Conservation (phyloP, 495 filamentous ascomycete genomes). For the Penicillium bialowiezense region DNA sequence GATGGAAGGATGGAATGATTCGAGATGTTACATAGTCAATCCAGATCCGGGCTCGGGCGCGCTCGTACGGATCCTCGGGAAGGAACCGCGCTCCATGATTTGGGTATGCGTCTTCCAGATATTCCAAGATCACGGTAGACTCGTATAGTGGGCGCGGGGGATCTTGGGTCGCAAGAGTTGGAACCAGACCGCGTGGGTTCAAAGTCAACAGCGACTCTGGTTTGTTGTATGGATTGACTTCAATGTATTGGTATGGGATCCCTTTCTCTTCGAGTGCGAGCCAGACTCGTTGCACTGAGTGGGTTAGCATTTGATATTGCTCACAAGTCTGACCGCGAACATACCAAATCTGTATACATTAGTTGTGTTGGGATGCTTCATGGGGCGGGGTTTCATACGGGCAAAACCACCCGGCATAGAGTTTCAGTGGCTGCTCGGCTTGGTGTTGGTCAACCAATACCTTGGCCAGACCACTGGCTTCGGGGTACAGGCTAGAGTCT, state of each 20-base stretch:
- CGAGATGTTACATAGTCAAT: slow-evolving; percentile 63
- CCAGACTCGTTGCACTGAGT: slow-evolving; percentile 60
- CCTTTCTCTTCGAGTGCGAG: slow-evolving; percentile 65
- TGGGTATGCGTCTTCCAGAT: slow-evolving; percentile 66
- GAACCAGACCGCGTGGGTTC: slow-evolving; percentile 68
- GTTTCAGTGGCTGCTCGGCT: slow-evolving; percentile 50
- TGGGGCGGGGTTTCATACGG: slow-evolving; percentile 32
- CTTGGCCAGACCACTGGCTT: slow-evolving; percentile 52
- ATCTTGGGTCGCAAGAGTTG: slow-evolving; percentile 50
- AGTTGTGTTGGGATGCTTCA: slow-evolving; percentile 1
- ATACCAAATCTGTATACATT: slow-evolving; percentile 27
- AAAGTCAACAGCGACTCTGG: slow-evolving; percentile 58
- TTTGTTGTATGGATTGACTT: slow-evolving; percentile 72
- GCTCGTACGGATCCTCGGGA: slow-evolving; percentile 53
- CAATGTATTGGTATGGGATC: slow-evolving; percentile 71
- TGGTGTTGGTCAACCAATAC: slow-evolving; percentile 47
- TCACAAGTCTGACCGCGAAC: background rate
- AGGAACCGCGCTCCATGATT: slow-evolving; percentile 44
- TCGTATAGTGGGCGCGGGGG: slow-evolving; percentile 58
- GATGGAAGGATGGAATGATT: slow-evolving; percentile 63
- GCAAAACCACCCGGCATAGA: slow-evolving; percentile 65
- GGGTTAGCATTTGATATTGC: slow-evolving; percentile 2
- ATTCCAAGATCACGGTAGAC: slow-evolving; percentile 64
- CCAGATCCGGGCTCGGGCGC: slow-evolving; percentile 63
- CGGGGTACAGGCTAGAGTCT: slow-evolving; percentile 49